Percentiles rank a stretch among this genome's conserved stretches.
These are phyloP conservation scores for Hura crepitans DNA, from an alignment of 441 rosid genomes.

Conservation along the genomic window DNA sequence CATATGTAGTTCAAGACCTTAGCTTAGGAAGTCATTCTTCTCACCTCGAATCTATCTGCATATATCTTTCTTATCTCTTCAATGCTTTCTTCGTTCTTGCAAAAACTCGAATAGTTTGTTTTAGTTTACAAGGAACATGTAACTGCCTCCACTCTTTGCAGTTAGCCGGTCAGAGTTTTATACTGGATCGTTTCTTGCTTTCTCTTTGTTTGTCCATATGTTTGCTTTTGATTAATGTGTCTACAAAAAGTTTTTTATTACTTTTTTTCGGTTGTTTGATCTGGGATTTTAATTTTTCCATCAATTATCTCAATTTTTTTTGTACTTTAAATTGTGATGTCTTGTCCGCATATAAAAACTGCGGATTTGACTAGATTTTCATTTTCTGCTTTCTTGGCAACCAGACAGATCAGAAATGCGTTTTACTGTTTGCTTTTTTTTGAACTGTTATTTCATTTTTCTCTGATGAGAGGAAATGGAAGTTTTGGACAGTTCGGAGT, in stretches of 20 bases:
- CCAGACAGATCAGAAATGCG: slow-evolving; percentile 18
- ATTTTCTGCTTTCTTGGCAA: slow-evolving; percentile 1
- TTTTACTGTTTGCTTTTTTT: neutral
- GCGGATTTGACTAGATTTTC: slow-evolving; percentile 20
- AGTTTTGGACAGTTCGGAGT: neutral
- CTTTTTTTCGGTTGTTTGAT: slow-evolving; percentile 9
- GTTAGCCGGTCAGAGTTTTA: neutral
- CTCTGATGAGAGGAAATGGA: neutral
- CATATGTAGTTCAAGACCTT: too few species aligned
- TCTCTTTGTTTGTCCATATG: neutral
- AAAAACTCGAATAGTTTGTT: neutral
- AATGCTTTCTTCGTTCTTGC: neutral
- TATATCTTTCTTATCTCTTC: neutral
- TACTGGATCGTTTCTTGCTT: neutral
- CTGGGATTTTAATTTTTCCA: neutral
- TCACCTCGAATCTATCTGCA: too few species aligned
- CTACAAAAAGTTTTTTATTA: neutral
- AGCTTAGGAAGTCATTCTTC: too few species aligned
- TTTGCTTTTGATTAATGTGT: too few species aligned
- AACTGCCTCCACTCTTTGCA: slow-evolving; percentile 15
- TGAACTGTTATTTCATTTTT: neutral
- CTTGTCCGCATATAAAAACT: too few species aligned
- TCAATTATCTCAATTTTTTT: slow-evolving; percentile 4
- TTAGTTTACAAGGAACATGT: slow-evolving; percentile 15
- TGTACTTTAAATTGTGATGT: too few species aligned